These are phyloP conservation scores for Suillus placidus DNA, from an alignment of 768 basidiomycete genomes.

Conservation along the genomic window DNA sequence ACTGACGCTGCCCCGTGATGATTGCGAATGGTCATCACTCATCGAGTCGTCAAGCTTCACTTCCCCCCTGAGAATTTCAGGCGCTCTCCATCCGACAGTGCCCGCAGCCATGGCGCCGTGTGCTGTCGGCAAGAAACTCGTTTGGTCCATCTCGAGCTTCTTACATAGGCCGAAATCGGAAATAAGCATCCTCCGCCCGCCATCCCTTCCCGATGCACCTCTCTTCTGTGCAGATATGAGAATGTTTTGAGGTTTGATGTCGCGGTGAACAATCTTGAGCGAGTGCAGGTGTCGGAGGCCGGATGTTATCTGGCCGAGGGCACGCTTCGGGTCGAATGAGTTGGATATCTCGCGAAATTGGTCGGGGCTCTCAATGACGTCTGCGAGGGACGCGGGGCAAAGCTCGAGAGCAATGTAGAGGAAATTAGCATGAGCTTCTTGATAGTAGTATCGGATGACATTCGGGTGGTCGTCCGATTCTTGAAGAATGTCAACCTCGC, in stretches of 20 bases:
- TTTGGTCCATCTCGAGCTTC: conserved; percentile 93
- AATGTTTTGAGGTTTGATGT: conserved; percentile 99
- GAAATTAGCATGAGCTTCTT: conserved; percentile 92
- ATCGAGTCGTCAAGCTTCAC: conserved; percentile 85
- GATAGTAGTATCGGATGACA: conserved; percentile 98
- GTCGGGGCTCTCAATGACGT: conserved; percentile 81
- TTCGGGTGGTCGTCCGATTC: conserved; percentile 98
- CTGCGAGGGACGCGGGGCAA: conserved; percentile 87
- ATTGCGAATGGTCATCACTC: conserved; percentile 64
- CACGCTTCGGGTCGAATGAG: conserved; percentile 85
- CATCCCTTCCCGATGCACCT: conserved; percentile 43
- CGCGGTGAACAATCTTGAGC: conserved; percentile 95
- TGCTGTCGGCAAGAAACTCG: conserved; percentile 90
- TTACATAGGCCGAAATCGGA: conserved; percentile 98
- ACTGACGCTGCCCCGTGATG: conserved; percentile 65
- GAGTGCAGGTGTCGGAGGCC: conserved; percentile 91
- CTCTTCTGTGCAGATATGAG: conserved; percentile 76
- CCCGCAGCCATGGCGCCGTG: conserved; percentile 90
- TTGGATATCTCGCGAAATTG: conserved; percentile 76
- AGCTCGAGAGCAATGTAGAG: conserved; percentile 97
- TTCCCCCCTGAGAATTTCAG: conserved; percentile 92
- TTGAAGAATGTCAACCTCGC: conserved; percentile 93
- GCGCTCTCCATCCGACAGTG: conserved; percentile 96
- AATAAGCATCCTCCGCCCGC: conserved; percentile 79
- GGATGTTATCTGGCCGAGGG: conserved; percentile 81